These are phyloP conservation scores for Chlorella sp. DNA, from an alignment of 139 green algal genomes.

Conservation along the genomic window DNA sequence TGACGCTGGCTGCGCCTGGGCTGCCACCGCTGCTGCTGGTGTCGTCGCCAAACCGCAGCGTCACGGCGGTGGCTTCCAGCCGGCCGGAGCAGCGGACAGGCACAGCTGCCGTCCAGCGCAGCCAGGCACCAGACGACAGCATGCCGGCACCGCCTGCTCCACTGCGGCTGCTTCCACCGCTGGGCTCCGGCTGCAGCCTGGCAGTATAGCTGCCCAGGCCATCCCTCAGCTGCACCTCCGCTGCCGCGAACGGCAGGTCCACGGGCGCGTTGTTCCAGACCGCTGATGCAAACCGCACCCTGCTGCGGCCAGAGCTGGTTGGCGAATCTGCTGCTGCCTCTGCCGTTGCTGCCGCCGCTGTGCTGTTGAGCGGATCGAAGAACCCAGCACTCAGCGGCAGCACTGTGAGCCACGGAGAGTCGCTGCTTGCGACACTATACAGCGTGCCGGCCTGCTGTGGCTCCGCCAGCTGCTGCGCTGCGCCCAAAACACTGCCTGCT, in stretches of 20 bases:
- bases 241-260: constrained; percentile 17
- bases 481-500: not conserved
- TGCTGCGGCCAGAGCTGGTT: not conserved
- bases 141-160: not conserved
- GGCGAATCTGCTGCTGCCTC: not conserved
- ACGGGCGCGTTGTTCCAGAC: constrained; percentile 48
- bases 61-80: not conserved
- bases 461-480: not conserved
- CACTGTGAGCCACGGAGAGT: constrained; percentile 18
- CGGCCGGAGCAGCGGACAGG: constrained; percentile 18
- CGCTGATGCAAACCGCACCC: constrained; percentile 32
- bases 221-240: constrained; percentile 13
- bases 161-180: not conserved
- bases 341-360: not conserved
- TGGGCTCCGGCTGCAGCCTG: not conserved
- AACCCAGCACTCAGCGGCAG: constrained; percentile 18
- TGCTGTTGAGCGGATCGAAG: not conserved
- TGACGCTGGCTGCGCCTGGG: not conserved
- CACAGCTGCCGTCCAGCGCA: not conserved
- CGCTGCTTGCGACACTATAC: not conserved
- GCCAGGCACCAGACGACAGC: not conserved
- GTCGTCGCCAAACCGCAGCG: not conserved
- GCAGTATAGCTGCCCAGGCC: constrained; percentile 7
- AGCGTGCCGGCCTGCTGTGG: not conserved
- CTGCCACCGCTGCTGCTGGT: not conserved